Conservation (phyloP, 2,329 filamentous ascomycete species). For the Arachnopeziza araneosa region DNA sequence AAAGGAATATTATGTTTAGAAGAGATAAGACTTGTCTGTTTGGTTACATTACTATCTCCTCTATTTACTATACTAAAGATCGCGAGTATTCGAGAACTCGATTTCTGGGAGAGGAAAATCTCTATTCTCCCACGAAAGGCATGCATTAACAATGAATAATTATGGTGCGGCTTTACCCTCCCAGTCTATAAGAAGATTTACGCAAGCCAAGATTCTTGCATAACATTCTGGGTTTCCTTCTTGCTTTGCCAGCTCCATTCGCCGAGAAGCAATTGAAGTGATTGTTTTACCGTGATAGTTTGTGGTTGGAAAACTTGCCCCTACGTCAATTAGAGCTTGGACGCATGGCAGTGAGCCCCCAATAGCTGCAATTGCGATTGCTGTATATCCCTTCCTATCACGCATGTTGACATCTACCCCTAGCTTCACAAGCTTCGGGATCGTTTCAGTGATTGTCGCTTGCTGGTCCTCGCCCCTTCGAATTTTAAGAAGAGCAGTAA, state of each 20-base stretch:
- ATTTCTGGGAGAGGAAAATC: no score
- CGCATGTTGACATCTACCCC: constrained; percentile 1
- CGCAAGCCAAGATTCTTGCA: neutral
- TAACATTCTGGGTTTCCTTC: neutral
- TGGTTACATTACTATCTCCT: no score
- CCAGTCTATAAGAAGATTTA: neutral
- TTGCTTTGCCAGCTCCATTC: neutral
- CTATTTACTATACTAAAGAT: no score
- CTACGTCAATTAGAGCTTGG: neutral
- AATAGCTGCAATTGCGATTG: constrained; percentile 2
- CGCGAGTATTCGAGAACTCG: no score
- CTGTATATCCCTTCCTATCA: constrained; percentile 5
- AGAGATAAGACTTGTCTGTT: no score
- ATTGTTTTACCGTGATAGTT: neutral
- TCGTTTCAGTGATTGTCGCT: neutral
- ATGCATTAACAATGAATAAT: no score
- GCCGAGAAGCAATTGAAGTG: neutral
- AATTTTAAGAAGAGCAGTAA: constrained; percentile 5
- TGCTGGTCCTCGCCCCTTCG: neutral
- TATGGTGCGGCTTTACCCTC: neutral
- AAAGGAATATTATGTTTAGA: no score
- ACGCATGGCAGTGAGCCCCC: neutral
- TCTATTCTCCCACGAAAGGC: no score
- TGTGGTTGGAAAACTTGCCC: neutral
- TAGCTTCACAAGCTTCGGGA: neutral